These are phyloP conservation scores for Ananas comosus DNA, from an alignment of 176 grass and related monocot species.

Conservation along the genomic window DNA sequence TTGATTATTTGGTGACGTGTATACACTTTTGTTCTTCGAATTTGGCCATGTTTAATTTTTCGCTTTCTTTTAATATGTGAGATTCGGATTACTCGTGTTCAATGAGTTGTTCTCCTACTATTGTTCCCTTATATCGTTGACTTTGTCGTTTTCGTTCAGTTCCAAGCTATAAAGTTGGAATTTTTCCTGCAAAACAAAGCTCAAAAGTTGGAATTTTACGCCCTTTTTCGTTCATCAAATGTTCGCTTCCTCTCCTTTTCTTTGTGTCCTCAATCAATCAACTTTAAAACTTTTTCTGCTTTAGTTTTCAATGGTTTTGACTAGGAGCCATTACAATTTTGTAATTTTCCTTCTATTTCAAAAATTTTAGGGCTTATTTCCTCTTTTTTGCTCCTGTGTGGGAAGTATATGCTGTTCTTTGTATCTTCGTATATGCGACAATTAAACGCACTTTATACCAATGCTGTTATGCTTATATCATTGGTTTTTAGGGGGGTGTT, in stretches of 20 bases:
- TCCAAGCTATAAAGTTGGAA: neutral
- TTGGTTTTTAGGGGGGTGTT: neutral
- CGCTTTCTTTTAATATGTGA: too few species aligned
- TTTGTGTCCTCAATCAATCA: too few species aligned
- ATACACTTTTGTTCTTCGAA: too few species aligned
- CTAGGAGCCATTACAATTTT: too few species aligned
- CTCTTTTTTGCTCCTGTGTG: neutral
- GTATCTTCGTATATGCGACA: neutral
- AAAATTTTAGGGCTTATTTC: neutral
- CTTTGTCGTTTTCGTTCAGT: neutral
- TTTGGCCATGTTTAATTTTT: too few species aligned
- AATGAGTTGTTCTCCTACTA: neutral
- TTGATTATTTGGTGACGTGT: neutral
- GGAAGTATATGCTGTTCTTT: neutral
- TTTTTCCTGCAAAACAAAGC: too few species aligned
- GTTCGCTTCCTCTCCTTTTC: too few species aligned
- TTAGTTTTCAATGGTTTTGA: too few species aligned
- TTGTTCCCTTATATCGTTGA: neutral
- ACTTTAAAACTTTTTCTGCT: too few species aligned
- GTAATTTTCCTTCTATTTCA: neutral
- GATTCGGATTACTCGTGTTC: too few species aligned
- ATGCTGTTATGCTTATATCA: neutral
- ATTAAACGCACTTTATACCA: neutral
- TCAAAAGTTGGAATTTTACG: too few species aligned
- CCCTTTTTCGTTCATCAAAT: too few species aligned